These are phyloP conservation scores for Obelidium mucronatum DNA, from an alignment of 192 early-diverging fungal species.

Conservation along the genomic window DNA sequence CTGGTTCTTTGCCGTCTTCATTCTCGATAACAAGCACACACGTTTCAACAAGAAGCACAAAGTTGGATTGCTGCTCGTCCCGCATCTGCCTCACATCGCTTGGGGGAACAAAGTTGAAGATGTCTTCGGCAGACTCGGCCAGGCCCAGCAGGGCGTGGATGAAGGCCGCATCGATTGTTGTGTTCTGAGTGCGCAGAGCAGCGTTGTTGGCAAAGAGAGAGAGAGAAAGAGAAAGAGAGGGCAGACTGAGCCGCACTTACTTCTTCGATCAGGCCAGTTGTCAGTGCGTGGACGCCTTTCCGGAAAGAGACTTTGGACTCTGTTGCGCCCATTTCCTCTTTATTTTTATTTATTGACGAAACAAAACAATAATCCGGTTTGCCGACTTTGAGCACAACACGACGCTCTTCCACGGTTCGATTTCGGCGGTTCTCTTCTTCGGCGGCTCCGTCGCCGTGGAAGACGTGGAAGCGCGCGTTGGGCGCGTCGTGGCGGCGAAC, in stretches of 20 bases:
- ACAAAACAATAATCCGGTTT: too few species aligned
- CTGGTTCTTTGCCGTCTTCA: not conserved
- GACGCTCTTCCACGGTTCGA: too few species aligned
- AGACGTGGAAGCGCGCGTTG: too few species aligned
- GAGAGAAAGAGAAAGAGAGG: not conserved
- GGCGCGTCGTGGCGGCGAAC: too few species aligned
- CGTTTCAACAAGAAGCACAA: not conserved
- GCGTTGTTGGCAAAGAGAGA: not conserved
- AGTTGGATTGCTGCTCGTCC: constrained; percentile 71
- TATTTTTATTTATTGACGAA: too few species aligned
- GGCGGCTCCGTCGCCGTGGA: too few species aligned
- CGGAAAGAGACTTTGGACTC: constrained; percentile 90
- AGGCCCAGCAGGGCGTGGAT: constrained; percentile 74
- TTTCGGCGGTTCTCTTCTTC: too few species aligned
- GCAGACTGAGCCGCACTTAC: not conserved
- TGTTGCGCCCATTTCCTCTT: constrained; percentile 92
- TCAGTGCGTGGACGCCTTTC: constrained; percentile 83
- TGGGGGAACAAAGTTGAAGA: constrained; percentile 84
- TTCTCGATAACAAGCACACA: constrained; percentile 66
- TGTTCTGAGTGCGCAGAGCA: not conserved
- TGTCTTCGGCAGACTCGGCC: constrained; percentile 78
- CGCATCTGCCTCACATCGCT: constrained; percentile 83
- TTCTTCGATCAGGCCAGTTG: not conserved
- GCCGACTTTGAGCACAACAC: too few species aligned
- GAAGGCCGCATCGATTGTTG: constrained; percentile 25